These are phyloP conservation scores for Mucor circinelloides DNA, from an alignment of 371 early-diverging fungal species.

Conservation along the genomic window DNA sequence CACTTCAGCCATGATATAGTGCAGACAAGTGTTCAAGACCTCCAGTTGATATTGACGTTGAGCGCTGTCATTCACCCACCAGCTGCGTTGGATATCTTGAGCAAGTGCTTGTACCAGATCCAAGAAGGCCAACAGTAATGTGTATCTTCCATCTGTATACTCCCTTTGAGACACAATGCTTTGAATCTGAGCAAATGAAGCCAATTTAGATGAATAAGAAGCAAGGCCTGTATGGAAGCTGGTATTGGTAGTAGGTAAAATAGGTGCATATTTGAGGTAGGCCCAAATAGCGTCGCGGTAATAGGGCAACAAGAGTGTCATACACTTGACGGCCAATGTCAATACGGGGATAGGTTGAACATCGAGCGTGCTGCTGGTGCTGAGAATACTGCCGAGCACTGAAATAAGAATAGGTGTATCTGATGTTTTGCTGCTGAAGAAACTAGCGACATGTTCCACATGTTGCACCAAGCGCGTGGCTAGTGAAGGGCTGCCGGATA, in stretches of 20 bases:
- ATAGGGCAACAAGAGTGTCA: slow-evolving; percentile 36
- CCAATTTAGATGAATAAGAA: slow-evolving; percentile 1
- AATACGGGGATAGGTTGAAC: slow-evolving; percentile 26
- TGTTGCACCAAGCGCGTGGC: slow-evolving; percentile 30
- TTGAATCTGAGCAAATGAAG: slow-evolving; percentile 31
- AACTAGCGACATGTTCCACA: slow-evolving; percentile 19
- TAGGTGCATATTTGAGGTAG: slow-evolving; percentile 31
- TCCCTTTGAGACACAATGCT: slow-evolving; percentile 39
- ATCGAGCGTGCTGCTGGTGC: slow-evolving; percentile 11
- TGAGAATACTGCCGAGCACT: slow-evolving; percentile 30
- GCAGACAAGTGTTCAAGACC: slow-evolving; percentile 33
- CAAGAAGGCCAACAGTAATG: slow-evolving; percentile 39
- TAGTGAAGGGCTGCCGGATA: slow-evolving; percentile 24
- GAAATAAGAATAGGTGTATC: slow-evolving; percentile 27
- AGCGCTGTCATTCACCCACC: slow-evolving; percentile 29
- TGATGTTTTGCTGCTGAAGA: background rate
- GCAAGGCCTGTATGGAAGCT: slow-evolving; percentile 9
- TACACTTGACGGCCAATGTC: slow-evolving; percentile 32
- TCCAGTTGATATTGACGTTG: slow-evolving; percentile 28
- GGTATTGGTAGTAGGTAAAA: slow-evolving; percentile 36
- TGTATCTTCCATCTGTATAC: slow-evolving; percentile 34
- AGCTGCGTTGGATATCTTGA: slow-evolving; percentile 38
- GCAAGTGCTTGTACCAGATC: slow-evolving; percentile 45
- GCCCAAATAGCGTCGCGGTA: slow-evolving; percentile 37
- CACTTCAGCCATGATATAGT: slow-evolving; percentile 45